Evolutionary conservation across 345 rosid species (phyloP), one percentile per base, ranked within the genome.

Genomic region (Rubroshorea leprosula): DNA sequence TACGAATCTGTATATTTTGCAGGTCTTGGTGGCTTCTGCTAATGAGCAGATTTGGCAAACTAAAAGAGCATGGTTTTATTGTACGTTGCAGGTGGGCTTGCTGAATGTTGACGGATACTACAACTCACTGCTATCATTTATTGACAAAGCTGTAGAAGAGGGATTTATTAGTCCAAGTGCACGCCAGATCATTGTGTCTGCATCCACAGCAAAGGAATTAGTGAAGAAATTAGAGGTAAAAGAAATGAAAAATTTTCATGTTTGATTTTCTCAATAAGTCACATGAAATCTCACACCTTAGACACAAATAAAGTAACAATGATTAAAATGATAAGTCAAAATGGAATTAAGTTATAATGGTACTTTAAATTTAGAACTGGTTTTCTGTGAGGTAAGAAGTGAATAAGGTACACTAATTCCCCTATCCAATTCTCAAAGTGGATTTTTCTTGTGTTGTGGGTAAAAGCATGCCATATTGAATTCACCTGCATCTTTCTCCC

Each of bases 81-180:
- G 45, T n/a, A 26, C 23, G 51, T 68, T 72, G 69, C 67, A 93
- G 99, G 97, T 93, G 72, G 99, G 99, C 58, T 74, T 93, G 94
- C 74, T 93, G 51, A 93, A 93, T 67, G 97, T 93, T 62, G 99
- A 93, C 76, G 99, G 99, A 63, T 93, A 84, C 87, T 93, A 93
- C 76, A 93, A 93, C 68, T 89, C 99, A 44, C 72, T 93, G 72
- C 91, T 93, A 53, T 93, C 94, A 12, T 93, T 93, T 62, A 82
- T 93, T 31, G 97, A 93, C 67, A 93, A 87, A 79, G 99, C 99
- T 5, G 99, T 93, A 24, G 99, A 93, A 76, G 99, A 93, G 60
- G 97, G 99, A 48, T 93, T 93, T 69, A 68, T 89, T 50, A 81
- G 80, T 61, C 73, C 99, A 1, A 83, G 72, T 72, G 99, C 97